Evolutionary conservation across 176 grass and related monocot genomes (phyloP), one percentile per base, ranked within the genome.

Genomic region (Cymbopogon citratus): DNA sequence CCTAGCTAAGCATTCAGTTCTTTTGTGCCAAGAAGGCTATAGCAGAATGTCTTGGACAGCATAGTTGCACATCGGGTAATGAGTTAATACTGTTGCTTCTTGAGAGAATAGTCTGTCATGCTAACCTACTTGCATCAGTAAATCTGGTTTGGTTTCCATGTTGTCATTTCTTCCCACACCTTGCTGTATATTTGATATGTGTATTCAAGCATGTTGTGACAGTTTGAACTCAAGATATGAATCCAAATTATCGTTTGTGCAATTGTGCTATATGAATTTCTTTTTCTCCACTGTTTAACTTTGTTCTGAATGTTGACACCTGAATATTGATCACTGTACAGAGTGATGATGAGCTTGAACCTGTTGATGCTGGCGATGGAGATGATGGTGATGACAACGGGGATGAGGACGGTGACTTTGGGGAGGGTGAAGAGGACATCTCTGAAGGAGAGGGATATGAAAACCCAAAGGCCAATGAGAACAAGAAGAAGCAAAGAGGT

Each of bases 381-480:
- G 92, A 88, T 39, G 88, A 68, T 2, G 28, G 29, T 80, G 77
- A 46, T 9, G 85, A 61, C 15, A 78, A 80, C 9, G 91, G 77
- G 9, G 91, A 83, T 0, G 80, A 83, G 19, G 91, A 88, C 31
- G 88, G 85, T 9, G 89, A 88, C 78, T 75, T 84, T 54, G 89
- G 69, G 5, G 89, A 89, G 61, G 89, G 84, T 4, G 89, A 87
- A 79, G 92, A 91, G 63, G 92, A 94, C 16, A 26, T 87, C 11
- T 92, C 90, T 1, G 90, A 92, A 74, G 87, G 87, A 5, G 92
- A 91, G 75, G 89, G 65, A 48, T 85, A 85, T 74, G 92, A 87
- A n/a, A 91, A 94, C 29, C 70, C 82, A 3, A 90, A 91, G 63
- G 77, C 39, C 29, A 80, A 39, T 76, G 73, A 87, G 28, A 57